phyloP scores from a whole-genome alignment of 345 rosid genomes.

The Salix exigua region DNA sequence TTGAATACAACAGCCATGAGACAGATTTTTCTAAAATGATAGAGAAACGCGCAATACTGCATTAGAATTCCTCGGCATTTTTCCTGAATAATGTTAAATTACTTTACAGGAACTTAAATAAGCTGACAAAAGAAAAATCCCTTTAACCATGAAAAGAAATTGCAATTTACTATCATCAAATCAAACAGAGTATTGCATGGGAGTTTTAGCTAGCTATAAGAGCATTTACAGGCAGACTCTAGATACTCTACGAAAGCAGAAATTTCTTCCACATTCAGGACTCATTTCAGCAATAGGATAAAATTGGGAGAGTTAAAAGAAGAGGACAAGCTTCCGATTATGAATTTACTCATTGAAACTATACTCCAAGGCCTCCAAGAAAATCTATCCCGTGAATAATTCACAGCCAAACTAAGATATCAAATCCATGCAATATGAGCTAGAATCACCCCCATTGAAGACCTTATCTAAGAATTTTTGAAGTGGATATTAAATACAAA shows the following conservation, averaged over 20 bases:
- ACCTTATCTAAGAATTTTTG: background rate
- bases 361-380: background rate
- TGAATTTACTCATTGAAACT: background rate
- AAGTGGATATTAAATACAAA: background rate
- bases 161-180: background rate
- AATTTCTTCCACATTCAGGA: background rate
- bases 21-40: background rate
- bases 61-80: background rate
- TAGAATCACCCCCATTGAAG: background rate
- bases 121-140: background rate
- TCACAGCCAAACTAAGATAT: background rate
- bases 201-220: background rate
- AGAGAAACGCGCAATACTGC: background rate
- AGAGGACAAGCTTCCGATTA: background rate
- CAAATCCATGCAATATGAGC: background rate
- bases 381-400: background rate
- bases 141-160: background rate
- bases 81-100: background rate
- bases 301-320: background rate
- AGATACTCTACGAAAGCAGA: background rate
- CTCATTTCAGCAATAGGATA: background rate
- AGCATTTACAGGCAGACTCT: background rate
- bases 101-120: background rate
- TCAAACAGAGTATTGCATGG: background rate
- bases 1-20: background rate